These are phyloP conservation scores for Pontederia paniculata DNA, from an alignment of 176 grass and related monocot species.

Conservation along the genomic window DNA sequence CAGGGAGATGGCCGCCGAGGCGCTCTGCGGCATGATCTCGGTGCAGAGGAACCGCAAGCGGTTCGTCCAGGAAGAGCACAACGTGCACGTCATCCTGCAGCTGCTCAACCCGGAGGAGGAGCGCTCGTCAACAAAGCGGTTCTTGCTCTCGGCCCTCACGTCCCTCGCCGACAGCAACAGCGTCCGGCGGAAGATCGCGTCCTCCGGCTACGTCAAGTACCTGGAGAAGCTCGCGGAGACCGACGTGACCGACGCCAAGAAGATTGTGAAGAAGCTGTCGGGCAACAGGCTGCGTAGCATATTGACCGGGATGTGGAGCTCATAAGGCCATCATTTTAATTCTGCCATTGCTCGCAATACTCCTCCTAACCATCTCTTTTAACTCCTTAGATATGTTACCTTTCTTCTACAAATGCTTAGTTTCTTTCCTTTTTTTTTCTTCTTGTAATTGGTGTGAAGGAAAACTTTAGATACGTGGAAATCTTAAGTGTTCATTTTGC, in stretches of 20 bases:
- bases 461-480: no score
- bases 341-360: neutral
- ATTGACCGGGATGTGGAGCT: slow-evolving; percentile 76
- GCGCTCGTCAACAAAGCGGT: slow-evolving; percentile 43
- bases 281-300: slow-evolving; percentile 62
- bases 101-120: slow-evolving; percentile 49
- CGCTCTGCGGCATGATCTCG: slow-evolving; percentile 48
- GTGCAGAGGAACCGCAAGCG: slow-evolving; percentile 56
- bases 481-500: no score
- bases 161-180: slow-evolving; percentile 47
- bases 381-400: no score
- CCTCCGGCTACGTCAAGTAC: slow-evolving; percentile 53
- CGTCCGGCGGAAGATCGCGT: slow-evolving; percentile 61
- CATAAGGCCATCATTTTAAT: slow-evolving; percentile 10
- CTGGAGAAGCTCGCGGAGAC: slow-evolving; percentile 62
- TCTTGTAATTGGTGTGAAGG: no score
- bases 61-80: slow-evolving; percentile 60
- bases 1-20: slow-evolving; percentile 63
- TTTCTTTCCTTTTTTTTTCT: no score
- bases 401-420: no score
- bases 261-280: slow-evolving; percentile 73
- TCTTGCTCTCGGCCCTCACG: slow-evolving; percentile 56
- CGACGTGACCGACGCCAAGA: slow-evolving; percentile 59
- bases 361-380: no score
- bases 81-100: slow-evolving; percentile 54